These are phyloP conservation scores for Aspergillus pseudoviridinutans DNA, from an alignment of 2,329 filamentous ascomycete species.

Conservation along the genomic window DNA sequence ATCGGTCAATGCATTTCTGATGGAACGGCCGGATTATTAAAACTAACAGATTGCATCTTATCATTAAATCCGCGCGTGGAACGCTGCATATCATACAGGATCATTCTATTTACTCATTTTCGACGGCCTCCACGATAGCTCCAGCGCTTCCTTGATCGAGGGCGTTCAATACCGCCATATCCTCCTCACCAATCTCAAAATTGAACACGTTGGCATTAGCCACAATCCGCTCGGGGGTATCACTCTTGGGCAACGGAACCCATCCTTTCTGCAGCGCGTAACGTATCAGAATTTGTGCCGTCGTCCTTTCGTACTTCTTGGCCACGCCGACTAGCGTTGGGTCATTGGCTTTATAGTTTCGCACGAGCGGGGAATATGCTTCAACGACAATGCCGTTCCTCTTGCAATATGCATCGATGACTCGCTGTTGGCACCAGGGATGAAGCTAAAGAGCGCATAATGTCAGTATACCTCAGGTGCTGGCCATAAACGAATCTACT, in stretches of 20 bases:
- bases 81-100: constrained; percentile 5
- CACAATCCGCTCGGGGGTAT: constrained; percentile 61
- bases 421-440: constrained; percentile 66
- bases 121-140: constrained; percentile 46
- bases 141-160: constrained; percentile 49
- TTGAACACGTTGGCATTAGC: constrained; percentile 62
- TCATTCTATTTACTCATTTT: constrained; percentile 34
- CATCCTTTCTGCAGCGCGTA: constrained; percentile 79
- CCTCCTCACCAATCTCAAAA: constrained; percentile 54
- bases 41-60: constrained; percentile 1
- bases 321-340: constrained; percentile 60
- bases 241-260: constrained; percentile 70
- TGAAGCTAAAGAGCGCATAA: constrained; percentile 52
- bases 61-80: constrained; percentile 1
- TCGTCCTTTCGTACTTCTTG: constrained; percentile 67
- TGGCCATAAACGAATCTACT: background rate
- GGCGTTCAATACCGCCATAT: constrained; percentile 53
- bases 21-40: constrained; percentile 48
- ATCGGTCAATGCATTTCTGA: constrained; percentile 85
- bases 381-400: constrained; percentile 50
- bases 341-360: constrained; percentile 69
- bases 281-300: constrained; percentile 73
- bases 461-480: constrained; percentile 13
- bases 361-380: constrained; percentile 54
- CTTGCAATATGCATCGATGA: constrained; percentile 54